Percentiles rank a stretch among this genome's conserved stretches.
These are phyloP conservation scores for Ogataea naganishii DNA, from an alignment of 805 yeast species.

Conservation along the genomic window DNA sequence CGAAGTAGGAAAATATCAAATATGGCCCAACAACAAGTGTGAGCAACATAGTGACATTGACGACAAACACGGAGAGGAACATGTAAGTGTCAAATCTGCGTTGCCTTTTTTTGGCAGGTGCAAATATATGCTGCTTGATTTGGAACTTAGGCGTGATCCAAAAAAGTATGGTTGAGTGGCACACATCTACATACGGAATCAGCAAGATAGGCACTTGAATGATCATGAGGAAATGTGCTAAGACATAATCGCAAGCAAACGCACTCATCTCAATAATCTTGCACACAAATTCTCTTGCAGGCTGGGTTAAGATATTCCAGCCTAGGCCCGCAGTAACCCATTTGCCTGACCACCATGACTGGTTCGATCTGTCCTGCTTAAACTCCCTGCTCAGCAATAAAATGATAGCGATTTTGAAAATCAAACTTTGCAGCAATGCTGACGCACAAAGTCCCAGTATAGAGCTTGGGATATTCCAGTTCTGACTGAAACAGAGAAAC, in stretches of 20 bases:
- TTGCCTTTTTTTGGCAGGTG: constrained; percentile 31
- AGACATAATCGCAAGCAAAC: constrained; percentile 54
- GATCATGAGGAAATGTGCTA: constrained; percentile 51
- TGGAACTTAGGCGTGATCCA: constrained; percentile 52
- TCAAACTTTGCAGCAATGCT: constrained; percentile 45
- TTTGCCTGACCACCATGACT: constrained; percentile 75
- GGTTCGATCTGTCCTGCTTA: constrained; percentile 47
- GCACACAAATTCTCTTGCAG: constrained; percentile 53
- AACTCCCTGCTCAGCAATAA: constrained; percentile 53
- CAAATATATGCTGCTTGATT: constrained; percentile 35
- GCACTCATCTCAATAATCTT: constrained; percentile 59
- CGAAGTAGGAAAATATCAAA: constrained; percentile 24
- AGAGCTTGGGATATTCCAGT: constrained; percentile 53
- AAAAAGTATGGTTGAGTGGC: constrained; percentile 59
- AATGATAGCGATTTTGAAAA: constrained; percentile 43
- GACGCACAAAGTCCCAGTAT: constrained; percentile 53
- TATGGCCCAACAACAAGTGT: constrained; percentile 31
- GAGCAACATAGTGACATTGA: constrained; percentile 20
- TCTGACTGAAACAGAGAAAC: constrained; percentile 57
- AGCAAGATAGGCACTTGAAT: constrained; percentile 53
- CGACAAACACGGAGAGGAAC: constrained; percentile 29
- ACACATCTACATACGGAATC: constrained; percentile 53
- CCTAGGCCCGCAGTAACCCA: constrained; percentile 62
- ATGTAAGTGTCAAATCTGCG: constrained; percentile 23
- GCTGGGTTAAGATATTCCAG: constrained; percentile 52